Evolutionary conservation across 139 green algal genomes (phyloP), one percentile per base, ranked within the genome.

Genomic region (Edaphochlamys debaryana): DNA sequence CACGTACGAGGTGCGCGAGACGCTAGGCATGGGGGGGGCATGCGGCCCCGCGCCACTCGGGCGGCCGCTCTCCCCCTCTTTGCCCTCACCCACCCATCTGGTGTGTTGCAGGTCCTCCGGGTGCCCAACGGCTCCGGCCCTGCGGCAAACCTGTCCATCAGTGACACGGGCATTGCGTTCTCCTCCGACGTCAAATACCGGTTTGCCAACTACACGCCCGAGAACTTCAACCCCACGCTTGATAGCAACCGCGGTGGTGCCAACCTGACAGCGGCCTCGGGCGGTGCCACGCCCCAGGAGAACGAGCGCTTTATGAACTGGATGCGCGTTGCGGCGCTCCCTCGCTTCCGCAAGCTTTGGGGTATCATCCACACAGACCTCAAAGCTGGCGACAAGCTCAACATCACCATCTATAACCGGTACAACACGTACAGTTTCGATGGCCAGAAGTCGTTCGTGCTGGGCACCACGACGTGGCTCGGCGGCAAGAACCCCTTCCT

Each of bases 271-370:
- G 38, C 38, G 2, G 6, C 3, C 13, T 54, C n/a, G 23, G 63
- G 62, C 37, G 45, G 45, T 34, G 72, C 32, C 3, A 79, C 50
- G 13, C 63, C 37, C 4, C 45, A 63, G n/a, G n/a, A 96, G 58
- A 90, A 97, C 69, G 89, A 99, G 91, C 95, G 96, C 50, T 96
- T 99, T 85, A 95, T 99, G 64, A 94, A 98, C 42, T 99, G 97
- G 97, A 97, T 98, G 96, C 89, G 96, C 37, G 92, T 94, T 15
- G 92, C 93, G 19, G 94, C 95, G 4, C 75, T 95, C 79, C 87
- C 92, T 0, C 80, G 37, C 1, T 94, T 95, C 79, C 77, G 90
- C 34, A 95, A 95, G 86, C 70, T 94, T 63, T 95, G 89, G 87
- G 92, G 90, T 38, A 79, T 73, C 32, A 92, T 93, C 36, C 29